Percentiles rank a stretch among this genome's conserved stretches.
Evolutionary conservation across 495 filamentous ascomycete species (phyloP).

Genomic region (Ascodesmis nigricans): DNA sequence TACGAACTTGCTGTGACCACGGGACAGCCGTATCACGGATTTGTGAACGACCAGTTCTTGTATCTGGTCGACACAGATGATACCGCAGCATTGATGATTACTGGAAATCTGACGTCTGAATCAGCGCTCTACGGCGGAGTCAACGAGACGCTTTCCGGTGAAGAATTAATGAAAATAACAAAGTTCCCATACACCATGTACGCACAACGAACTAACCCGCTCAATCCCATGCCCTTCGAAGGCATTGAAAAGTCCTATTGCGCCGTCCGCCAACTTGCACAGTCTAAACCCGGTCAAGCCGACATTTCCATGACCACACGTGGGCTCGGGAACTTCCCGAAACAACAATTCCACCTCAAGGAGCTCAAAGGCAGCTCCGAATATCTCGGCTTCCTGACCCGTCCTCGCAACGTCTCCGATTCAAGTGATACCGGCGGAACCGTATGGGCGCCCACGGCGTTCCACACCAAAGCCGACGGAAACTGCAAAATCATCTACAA

Average conservation of each 20-base stretch:
- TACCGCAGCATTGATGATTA: conserved; percentile 51
- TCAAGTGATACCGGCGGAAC: conserved; percentile 33
- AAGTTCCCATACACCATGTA: conserved; percentile 54
- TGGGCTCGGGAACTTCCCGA: conserved; percentile 38
- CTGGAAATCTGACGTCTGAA: conserved; percentile 40
- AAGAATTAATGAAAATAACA: conserved; percentile 15
- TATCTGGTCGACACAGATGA: conserved; percentile 62
- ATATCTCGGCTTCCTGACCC: conserved; percentile 51
- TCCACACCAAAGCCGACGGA: conserved; percentile 47
- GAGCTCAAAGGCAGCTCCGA: conserved; percentile 44
- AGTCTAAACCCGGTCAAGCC: conserved; percentile 31
- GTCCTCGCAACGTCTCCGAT: conserved; percentile 30
- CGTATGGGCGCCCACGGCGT: conserved; percentile 42
- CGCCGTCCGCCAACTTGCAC: conserved; percentile 39
- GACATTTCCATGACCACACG: conserved; percentile 44
- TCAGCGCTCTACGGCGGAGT: conserved; percentile 14
- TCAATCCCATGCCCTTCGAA: conserved; percentile 31
- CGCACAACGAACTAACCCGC: conserved; percentile 32
- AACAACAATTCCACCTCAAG: conserved; percentile 66
- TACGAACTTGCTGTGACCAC: conserved; percentile 69
- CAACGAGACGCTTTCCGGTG: conserved; percentile 10
- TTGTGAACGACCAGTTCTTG: conserved; percentile 31
- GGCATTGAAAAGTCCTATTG: conserved; percentile 60
- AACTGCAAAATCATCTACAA: conserved; percentile 75
- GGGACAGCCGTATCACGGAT: conserved; percentile 46